Conservation (phyloP, 2,329 filamentous ascomycete species). For the Amauroascus verrucosus region DNA sequence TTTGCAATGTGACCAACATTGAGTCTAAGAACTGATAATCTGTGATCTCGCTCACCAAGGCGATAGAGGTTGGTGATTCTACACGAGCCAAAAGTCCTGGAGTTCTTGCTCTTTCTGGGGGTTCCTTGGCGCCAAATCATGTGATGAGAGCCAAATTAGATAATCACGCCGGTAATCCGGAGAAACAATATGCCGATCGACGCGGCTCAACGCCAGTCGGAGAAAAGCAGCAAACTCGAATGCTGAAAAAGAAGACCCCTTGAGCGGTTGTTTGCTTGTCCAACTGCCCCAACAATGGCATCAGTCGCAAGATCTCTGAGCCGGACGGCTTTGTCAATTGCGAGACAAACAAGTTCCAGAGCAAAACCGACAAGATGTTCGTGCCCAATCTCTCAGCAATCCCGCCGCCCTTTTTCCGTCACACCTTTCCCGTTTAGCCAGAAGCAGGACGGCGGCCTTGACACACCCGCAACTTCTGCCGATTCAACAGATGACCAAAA, state of each 20-base stretch:
- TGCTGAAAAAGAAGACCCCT: background rate
- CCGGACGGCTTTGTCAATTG: slow-evolving; percentile 27
- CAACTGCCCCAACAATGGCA: slow-evolving; percentile 29
- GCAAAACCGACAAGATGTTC: slow-evolving; percentile 10
- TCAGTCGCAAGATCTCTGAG: slow-evolving; percentile 31
- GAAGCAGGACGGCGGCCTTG: background rate
- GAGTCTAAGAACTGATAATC: too few species aligned
- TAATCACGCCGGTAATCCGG: background rate
- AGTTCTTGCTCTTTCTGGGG: too few species aligned
- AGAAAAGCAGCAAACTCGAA: background rate
- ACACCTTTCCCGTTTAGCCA: background rate
- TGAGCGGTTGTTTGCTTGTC: slow-evolving; percentile 5
- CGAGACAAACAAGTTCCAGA: slow-evolving; percentile 23
- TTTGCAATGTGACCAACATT: background rate
- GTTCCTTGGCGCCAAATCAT: too few species aligned
- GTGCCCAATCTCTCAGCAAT: slow-evolving; percentile 1
- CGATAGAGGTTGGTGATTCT: too few species aligned
- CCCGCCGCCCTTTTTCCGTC: slow-evolving; percentile 7
- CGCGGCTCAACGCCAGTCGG: background rate
- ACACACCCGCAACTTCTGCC: background rate
- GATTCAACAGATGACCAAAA: background rate
- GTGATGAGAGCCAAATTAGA: too few species aligned
- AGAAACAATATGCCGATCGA: background rate
- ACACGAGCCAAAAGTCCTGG: too few species aligned
- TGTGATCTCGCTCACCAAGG: background rate